Evolutionary conservation across 2,329 filamentous ascomycete genomes (phyloP).

Genomic region (Cladophialophora immunda): DNA sequence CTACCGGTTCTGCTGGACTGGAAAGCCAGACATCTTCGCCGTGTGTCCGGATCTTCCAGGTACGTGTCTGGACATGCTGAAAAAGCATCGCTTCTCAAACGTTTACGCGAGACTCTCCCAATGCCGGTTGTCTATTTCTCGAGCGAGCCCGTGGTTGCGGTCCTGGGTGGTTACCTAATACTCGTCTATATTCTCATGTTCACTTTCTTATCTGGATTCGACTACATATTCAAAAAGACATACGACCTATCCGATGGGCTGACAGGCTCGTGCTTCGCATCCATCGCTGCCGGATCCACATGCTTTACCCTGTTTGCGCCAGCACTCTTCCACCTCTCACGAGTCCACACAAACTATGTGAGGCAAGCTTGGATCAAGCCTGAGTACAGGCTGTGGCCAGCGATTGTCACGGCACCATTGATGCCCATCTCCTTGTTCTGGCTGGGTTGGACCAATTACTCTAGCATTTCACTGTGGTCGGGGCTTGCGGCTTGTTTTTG

Average conservation of each 20-base stretch:
- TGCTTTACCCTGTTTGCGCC: slow-evolving; percentile 52
- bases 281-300: slow-evolving; percentile 55
- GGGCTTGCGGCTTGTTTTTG: slow-evolving; percentile 59
- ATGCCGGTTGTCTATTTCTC: slow-evolving; percentile 56
- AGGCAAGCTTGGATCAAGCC: slow-evolving; percentile 43
- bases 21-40: slow-evolving; percentile 17
- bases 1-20: slow-evolving; percentile 16
- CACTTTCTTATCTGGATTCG: slow-evolving; percentile 56
- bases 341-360: slow-evolving; percentile 1
- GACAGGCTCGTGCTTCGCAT: slow-evolving; percentile 57
- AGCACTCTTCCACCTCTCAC: slow-evolving; percentile 57
- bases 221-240: slow-evolving; percentile 60
- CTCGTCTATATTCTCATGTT: slow-evolving; percentile 47
- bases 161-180: slow-evolving; percentile 42
- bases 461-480: slow-evolving; percentile 60
- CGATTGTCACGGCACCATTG: slow-evolving; percentile 59
- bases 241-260: slow-evolving; percentile 56
- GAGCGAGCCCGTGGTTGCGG: slow-evolving; percentile 50
- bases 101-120: neutral
- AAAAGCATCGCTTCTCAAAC: neutral
- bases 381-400: slow-evolving; percentile 63
- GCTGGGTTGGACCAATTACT: slow-evolving; percentile 64
- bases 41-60: slow-evolving; percentile 40
- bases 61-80: slow-evolving; percentile 40
- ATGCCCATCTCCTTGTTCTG: slow-evolving; percentile 65